These are phyloP conservation scores for Monosporascus sp. DNA, from an alignment of 2,329 filamentous ascomycete genomes.

Conservation along the genomic window DNA sequence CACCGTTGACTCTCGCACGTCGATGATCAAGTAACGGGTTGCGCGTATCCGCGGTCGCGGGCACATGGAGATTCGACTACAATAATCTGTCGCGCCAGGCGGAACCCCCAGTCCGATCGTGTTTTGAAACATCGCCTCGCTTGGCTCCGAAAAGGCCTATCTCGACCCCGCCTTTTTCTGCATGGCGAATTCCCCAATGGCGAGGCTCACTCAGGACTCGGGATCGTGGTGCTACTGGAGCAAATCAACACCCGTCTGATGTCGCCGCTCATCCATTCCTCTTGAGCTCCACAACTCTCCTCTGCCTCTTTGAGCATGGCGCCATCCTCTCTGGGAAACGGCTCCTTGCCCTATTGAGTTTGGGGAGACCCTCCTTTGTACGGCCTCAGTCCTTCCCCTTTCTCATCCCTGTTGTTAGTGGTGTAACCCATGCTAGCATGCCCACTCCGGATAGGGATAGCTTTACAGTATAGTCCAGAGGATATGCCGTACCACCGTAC, in stretches of 20 bases:
- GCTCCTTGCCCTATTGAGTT: not conserved
- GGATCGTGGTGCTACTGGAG: too few relatives aligned
- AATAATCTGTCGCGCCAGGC: not conserved
- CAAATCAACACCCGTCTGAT: not conserved
- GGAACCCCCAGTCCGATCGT: conserved; percentile 1
- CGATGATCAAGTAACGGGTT: too few relatives aligned
- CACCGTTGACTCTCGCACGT: too few relatives aligned
- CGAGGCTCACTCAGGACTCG: not conserved
- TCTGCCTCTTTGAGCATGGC: not conserved
- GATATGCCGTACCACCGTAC: too few relatives aligned
- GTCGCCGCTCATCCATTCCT: not conserved
- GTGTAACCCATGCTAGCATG: too few relatives aligned
- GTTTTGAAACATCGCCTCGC: conserved; percentile 1
- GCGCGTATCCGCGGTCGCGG: not conserved
- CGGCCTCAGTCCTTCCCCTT: too few relatives aligned
- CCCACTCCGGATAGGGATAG: too few relatives aligned
- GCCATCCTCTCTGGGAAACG: too few relatives aligned
- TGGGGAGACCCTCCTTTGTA: too few relatives aligned
- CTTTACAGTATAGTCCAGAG: too few relatives aligned
- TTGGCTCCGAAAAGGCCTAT: not conserved
- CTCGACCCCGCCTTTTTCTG: not conserved
- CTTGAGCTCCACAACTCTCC: not conserved
- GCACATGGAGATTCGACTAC: not conserved
- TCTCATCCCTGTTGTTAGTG: too few relatives aligned
- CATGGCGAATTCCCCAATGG: not conserved